Percentiles rank a stretch among this genome's conserved stretches.
Conservation (phyloP, 768 basidiomycete genomes). For the Boletus fagicola region DNA sequence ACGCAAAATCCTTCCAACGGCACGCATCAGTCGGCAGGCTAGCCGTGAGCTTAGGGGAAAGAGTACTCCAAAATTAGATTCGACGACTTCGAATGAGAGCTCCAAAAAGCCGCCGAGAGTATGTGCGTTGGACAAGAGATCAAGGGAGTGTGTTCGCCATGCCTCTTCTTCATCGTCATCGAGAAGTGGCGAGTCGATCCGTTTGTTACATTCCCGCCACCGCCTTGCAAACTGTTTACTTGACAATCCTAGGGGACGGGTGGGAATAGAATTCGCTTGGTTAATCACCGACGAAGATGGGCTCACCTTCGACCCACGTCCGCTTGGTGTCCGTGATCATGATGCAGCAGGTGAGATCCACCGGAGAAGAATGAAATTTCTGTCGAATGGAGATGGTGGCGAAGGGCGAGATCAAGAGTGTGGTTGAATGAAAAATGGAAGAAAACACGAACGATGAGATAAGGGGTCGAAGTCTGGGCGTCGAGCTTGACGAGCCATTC, state of each 20-base stretch:
- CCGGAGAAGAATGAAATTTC: slow-evolving; percentile 62
- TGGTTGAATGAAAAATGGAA: slow-evolving; percentile 5
- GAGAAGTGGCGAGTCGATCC: slow-evolving; percentile 28
- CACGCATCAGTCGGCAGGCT: slow-evolving; percentile 14
- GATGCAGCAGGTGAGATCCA: slow-evolving; percentile 57
- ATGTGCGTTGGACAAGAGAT: slow-evolving; percentile 57
- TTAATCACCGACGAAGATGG: slow-evolving; percentile 23
- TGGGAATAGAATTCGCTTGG: slow-evolving; percentile 17
- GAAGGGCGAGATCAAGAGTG: slow-evolving; percentile 10
- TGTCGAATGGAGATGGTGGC: slow-evolving; percentile 28
- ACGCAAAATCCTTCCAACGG: slow-evolving; percentile 57
- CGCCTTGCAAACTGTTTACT: slow-evolving; percentile 62
- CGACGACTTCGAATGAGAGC: slow-evolving; percentile 55
- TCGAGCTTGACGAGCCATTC: slow-evolving; percentile 77
- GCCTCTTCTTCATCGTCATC: slow-evolving; percentile 50
- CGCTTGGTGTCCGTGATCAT: slow-evolving; percentile 72
- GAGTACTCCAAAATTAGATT: slow-evolving; percentile 58
- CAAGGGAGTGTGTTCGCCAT: slow-evolving; percentile 58
- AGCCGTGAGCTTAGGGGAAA: slow-evolving; percentile 1
- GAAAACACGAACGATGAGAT: slow-evolving; percentile 61
- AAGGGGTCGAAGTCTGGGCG: slow-evolving; percentile 56
- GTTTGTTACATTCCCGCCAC: slow-evolving; percentile 62
- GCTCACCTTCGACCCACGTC: slow-evolving; percentile 72
- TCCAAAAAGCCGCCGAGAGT: slow-evolving; percentile 60
- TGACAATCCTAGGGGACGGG: slow-evolving; percentile 43